A percentile compares a stretch with the other conserved stretches of the same genome.
phyloP scores from a whole-genome alignment of 177 flowering plant genomes.

The Telopea speciosissima region DNA sequence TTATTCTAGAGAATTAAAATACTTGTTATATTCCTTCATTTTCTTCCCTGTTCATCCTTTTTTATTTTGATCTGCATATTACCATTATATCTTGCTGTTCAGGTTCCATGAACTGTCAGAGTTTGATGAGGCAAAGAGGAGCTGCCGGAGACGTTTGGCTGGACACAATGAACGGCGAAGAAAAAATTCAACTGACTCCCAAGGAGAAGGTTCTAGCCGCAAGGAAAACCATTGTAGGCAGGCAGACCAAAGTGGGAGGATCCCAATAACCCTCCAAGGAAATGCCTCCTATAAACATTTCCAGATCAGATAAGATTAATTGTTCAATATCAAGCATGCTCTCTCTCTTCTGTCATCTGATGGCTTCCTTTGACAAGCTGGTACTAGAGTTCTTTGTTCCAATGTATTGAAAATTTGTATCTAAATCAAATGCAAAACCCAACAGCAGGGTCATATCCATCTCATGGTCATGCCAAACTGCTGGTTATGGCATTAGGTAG shows the following conservation, averaged over 20 bases:
- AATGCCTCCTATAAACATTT: constrained; percentile 24
- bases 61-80: not conserved
- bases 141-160: constrained; percentile 52
- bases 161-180: constrained; percentile 53
- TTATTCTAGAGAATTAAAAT: not conserved
- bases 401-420: not conserved
- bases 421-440: not conserved
- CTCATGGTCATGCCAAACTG: not conserved
- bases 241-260: constrained; percentile 23
- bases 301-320: constrained; percentile 27
- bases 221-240: constrained; percentile 19
- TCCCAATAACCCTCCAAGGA: constrained; percentile 15
- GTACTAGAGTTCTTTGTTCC: not conserved
- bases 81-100: not conserved
- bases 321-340: constrained; percentile 22
- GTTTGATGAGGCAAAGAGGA: constrained; percentile 51
- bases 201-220: constrained; percentile 33
- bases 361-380: not conserved
- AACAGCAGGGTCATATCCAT: constrained; percentile 2
- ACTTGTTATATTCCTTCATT: not conserved
- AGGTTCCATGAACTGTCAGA: constrained; percentile 56
- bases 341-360: constrained; percentile 55
- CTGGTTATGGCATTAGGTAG: not conserved
- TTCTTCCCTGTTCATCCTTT: not conserved
- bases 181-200: constrained; percentile 32